Base-by-base conservation (phyloP, 2,329 filamentous ascomycete genomes). In the Colletotrichum acutatum region DNA sequence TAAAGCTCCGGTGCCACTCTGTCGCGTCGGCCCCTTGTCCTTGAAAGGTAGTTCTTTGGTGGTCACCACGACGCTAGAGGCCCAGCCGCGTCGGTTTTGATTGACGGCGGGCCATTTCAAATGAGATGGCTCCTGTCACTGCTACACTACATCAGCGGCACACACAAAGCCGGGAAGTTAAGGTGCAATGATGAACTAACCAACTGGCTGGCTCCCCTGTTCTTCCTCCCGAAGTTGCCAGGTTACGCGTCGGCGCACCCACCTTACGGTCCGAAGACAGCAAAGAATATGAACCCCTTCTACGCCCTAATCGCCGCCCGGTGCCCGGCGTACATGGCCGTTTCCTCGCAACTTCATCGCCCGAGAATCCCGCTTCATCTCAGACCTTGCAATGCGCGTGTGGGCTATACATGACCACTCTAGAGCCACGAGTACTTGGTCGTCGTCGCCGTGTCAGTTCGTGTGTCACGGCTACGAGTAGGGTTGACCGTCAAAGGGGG, bases 261-360 rank as follows among this genome's bases (percentile, higher is more conserved):
- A 16, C 54, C 26, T 63, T 26, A 49, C 37, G 34, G 30, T 42
- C 63, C 58, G 28, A 46, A 69, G 52, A 49, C n/a, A 68, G 53
- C 37, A 42, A 16, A 49, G 59, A 67, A 67, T 68, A 68, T 64
- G 65, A 59, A 71, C 42, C 52, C 46, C 59, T 26, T 58, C 42
- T 52, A 46, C 68, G 22, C 58, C 37, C 22, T 46, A 34, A 37
- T 34, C 14, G 28, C 57, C 26, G 37, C 32, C 64, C 64, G 34
- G 26, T 49, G 19, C 24, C 42, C 42, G 42, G 42, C 19, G 16
- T 49, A 19, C 16, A 22, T 49, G 42, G 42, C 42, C 46, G 32
- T 66, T 66, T 66, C 12, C 28, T 49, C 37, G 12, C 53, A 22
- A 22, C 64, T 42, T 30, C 30, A 62, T 46, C n/a, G 12, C 9